Base-by-base conservation (phyloP, 1,284 basidiomycete species). In the Papiliotrema nemorosa region DNA sequence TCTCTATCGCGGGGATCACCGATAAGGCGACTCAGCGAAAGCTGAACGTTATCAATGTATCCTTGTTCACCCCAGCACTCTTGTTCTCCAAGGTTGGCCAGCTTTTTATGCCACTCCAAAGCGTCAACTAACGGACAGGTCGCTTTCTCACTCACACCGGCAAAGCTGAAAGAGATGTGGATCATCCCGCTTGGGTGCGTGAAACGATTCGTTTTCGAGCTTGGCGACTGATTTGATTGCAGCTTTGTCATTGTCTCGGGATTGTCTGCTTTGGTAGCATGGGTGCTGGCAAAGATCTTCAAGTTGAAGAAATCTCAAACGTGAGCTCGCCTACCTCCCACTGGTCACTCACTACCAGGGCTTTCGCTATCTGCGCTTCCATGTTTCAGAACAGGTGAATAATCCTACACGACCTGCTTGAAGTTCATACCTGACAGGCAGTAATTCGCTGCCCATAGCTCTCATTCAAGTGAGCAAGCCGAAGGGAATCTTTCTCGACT, bases 401-500 rank as follows among this genome's bases (percentile, higher is more conserved):
- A 3, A 12, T 12, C 38, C 14, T 10, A 5, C 21, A 18, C 21
- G 7, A 3, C 31, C 4, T 3, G 42, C 16, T 20, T 34, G 33
- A 20, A 36, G 42, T 22, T 22, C 27, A 13, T 22, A 2, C n/a
- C 45, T 37, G 44, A 47, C 39, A 44, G 13, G 83, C 71, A 90
- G 88, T 5, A 97, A 97, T 69, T 92, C 90, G 5, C 80, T 97
- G 1, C 92, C 92, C 0, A 90, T 96, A 38, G 92, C 92, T 0
- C 79, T 97, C 31, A 72, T 75, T n/a, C 67, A 71, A 51, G 67
- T 67, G 29, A 29, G 59, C 44, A 21, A 5, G 18, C 35, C 45
- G n/a, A n/a, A n/a, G n/a, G n/a, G n/a, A n/a, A 5, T 34, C 20
- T 18, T 34, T 6, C 21, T 27, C 29, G 14, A 31, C 14, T 24